A percentile compares a stretch with the other conserved stretches of the same genome.
These are phyloP conservation scores for Neopestalotiopsis sp. DNA, from an alignment of 2,329 filamentous ascomycete genomes.

Conservation along the genomic window DNA sequence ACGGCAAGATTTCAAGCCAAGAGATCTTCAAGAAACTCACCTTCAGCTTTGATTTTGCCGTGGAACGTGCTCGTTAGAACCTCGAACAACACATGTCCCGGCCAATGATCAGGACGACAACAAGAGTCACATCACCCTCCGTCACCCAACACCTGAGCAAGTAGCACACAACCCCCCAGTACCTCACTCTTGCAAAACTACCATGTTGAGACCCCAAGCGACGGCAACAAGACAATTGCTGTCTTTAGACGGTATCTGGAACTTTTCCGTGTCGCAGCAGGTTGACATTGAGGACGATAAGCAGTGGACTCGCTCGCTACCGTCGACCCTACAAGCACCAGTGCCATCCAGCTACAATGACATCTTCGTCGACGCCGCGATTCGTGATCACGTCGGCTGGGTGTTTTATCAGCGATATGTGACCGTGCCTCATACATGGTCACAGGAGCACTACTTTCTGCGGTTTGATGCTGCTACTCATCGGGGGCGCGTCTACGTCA, in stretches of 20 bases:
- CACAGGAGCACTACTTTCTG: conserved; percentile 24
- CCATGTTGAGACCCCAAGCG: conserved; percentile 27
- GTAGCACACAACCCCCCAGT: too few species aligned
- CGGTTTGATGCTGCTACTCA: conserved; percentile 36
- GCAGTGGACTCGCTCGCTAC: conserved; percentile 36
- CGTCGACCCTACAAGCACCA: conserved; percentile 25
- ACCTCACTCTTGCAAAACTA: too few species aligned
- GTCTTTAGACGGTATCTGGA: conserved; percentile 31
- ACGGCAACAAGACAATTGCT: conserved; percentile 22
- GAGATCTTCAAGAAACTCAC: too few species aligned
- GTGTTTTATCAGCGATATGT: conserved; percentile 35
- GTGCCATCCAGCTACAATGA: conserved; percentile 34
- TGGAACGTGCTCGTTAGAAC: too few species aligned
- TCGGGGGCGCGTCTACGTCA: conserved; percentile 32
- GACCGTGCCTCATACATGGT: conserved; percentile 28
- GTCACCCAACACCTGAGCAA: too few species aligned
- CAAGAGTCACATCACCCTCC: too few species aligned
- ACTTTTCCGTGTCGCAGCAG: conserved; percentile 23
- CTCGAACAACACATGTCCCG: too few species aligned
- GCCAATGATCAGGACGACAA: too few species aligned
- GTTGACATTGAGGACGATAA: conserved; percentile 21
- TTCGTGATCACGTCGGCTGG: conserved; percentile 37
- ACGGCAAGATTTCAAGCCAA: too few species aligned
- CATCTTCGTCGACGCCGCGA: conserved; percentile 26
- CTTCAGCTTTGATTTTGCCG: too few species aligned